Percentiles rank a stretch among this genome's conserved stretches.
phyloP scores from a whole-genome alignment of 257 asterid species.

The Jaltomata sinuosa region DNA sequence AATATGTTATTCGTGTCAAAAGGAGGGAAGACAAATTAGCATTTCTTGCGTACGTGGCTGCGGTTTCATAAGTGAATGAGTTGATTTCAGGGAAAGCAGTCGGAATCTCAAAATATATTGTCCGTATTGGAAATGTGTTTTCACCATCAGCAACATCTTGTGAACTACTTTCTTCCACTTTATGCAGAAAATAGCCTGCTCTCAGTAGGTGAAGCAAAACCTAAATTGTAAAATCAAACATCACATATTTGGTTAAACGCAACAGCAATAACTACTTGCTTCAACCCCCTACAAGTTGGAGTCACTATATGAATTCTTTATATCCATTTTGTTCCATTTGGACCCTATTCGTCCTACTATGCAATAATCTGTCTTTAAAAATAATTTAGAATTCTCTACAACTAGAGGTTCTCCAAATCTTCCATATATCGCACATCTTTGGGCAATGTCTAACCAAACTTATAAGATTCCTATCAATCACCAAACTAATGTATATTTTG shows the following conservation, averaged over 20 bases:
- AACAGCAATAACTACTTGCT: not conserved
- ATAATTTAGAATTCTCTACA: not conserved
- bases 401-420: not conserved
- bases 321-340: not conserved
- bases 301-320: not conserved
- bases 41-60: constrained; percentile 37
- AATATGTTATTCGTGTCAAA: not conserved
- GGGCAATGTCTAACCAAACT: not conserved
- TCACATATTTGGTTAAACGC: not conserved
- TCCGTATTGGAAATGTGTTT: constrained; percentile 50
- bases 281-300: not conserved
- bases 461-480: not conserved
- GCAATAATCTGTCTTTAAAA: not conserved
- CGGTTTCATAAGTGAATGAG: constrained; percentile 78
- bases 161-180: constrained; percentile 22
- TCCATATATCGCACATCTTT: not conserved
- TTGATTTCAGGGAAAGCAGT: constrained; percentile 89
- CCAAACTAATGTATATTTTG: not conserved
- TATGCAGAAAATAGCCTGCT: constrained; percentile 71
- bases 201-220: constrained; percentile 85
- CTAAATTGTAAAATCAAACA: constrained; percentile 23
- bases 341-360: not conserved
- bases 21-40: not conserved
- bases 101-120: constrained; percentile 78
- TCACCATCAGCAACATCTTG: constrained; percentile 32